Conservation (phyloP, 1,284 basidiomycete genomes). For the Apiotrichum gracile region DNA sequence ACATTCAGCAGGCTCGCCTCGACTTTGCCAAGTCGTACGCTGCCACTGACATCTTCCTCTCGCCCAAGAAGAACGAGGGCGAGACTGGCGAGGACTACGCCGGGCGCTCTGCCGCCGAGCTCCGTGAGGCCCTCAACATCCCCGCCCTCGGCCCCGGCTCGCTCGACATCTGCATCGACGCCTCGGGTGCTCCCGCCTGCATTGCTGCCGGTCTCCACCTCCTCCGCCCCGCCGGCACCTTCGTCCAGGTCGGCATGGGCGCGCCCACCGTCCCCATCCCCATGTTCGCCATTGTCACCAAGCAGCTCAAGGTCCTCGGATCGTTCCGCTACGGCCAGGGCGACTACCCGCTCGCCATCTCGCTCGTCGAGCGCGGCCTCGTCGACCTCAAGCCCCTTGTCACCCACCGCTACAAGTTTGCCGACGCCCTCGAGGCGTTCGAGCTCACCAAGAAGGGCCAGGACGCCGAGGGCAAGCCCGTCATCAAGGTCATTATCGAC, state of each 20-base stretch:
- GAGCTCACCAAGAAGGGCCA: slow-evolving; percentile 58
- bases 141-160: slow-evolving; percentile 48
- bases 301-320: slow-evolving; percentile 43
- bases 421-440: slow-evolving; percentile 53
- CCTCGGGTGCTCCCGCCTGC: slow-evolving; percentile 59
- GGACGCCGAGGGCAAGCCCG: slow-evolving; percentile 54
- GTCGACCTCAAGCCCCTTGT: slow-evolving; percentile 54
- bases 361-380: slow-evolving; percentile 51
- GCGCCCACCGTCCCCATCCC: slow-evolving; percentile 35
- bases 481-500: slow-evolving; percentile 46
- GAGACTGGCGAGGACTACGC: slow-evolving; percentile 67
- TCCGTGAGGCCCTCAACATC: slow-evolving; percentile 48
- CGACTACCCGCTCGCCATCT: slow-evolving; percentile 52
- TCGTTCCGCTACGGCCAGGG: slow-evolving; percentile 48
- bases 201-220: slow-evolving; percentile 54
- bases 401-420: slow-evolving; percentile 57
- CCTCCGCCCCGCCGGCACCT: slow-evolving; percentile 57
- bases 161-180: slow-evolving; percentile 58
- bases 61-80: slow-evolving; percentile 56
- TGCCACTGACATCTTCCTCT: slow-evolving; percentile 72
- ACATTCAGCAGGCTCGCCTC: slow-evolving; percentile 75
- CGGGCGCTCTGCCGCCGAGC: slow-evolving; percentile 46
- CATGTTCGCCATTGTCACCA: slow-evolving; percentile 41
- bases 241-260: slow-evolving; percentile 48
- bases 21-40: slow-evolving; percentile 83